Evolutionary conservation across 148 eudicot species (phyloP).

Genomic region (Silene latifolia): DNA sequence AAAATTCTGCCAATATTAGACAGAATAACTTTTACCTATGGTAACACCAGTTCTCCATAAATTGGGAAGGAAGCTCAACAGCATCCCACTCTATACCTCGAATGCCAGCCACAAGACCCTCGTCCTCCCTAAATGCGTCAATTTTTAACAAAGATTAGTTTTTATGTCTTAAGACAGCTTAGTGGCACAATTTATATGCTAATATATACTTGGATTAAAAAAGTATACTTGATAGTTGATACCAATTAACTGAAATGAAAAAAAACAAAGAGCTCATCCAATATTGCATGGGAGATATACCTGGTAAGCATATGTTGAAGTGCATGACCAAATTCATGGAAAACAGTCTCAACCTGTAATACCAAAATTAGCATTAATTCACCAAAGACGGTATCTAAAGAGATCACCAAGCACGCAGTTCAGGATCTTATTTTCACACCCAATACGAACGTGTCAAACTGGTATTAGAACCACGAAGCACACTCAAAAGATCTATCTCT

Average conservation of each 20-base stretch:
- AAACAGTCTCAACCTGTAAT: constrained; percentile 94
- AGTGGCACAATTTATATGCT: background rate
- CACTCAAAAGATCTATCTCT: background rate
- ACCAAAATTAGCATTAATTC: background rate
- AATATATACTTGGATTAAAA: background rate
- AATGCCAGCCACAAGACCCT: constrained; percentile 96
- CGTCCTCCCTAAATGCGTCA: constrained; percentile 55
- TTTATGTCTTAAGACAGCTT: background rate
- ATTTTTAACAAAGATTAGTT: background rate
- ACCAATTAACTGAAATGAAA: background rate
- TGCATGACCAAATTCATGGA: constrained; percentile 99
- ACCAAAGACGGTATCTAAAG: background rate
- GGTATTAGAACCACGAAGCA: background rate
- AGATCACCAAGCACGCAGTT: background rate
- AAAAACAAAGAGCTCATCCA: background rate
- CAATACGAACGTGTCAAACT: background rate
- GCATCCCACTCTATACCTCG: constrained; percentile 99
- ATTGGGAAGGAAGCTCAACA: constrained; percentile 96
- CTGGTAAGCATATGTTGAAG: constrained; percentile 98
- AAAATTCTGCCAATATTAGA: background rate
- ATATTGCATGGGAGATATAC: background rate
- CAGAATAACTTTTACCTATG: constrained; percentile 54
- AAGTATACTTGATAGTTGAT: background rate
- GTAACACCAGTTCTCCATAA: constrained; percentile 99
- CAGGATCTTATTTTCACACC: background rate